Base-by-base conservation (phyloP, 495 filamentous ascomycete genomes). In the Daldinia vernicosa region DNA sequence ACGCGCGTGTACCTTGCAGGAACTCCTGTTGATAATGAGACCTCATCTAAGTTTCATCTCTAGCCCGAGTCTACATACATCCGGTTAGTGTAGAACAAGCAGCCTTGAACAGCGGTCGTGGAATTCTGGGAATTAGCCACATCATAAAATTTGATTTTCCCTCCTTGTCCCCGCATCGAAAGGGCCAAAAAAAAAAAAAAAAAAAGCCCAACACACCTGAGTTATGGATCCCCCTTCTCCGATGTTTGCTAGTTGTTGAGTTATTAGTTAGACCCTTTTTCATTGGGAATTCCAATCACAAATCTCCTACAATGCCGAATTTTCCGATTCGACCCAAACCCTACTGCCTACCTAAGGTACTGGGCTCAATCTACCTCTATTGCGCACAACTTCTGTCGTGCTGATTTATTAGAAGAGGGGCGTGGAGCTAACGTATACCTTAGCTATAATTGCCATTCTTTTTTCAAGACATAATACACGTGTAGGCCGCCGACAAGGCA, bases 1-100 rank as follows among this genome's bases (percentile, higher is more conserved):
- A 60, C 27, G 40, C 63, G 69, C 63, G 69, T 71, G 69, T 71
- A 66, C 69, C 69, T 71, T 71, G 63, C 69, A 71, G 69, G 53
- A 71, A 59, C 62, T 47, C 33, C 15, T 65, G 30, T 58, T 56
- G 50, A 50, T 26, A 15, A 70, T 66, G 69, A 66, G 61, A 71
- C 63, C 63, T 67, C 45, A 63, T 47, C 43, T 47, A 47, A 3
- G 8, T 28, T 50, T 51, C 27, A 61, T n/a, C 27, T 52, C 39
- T 1, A 30, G 63, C 22, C 45, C 51, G 26, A 53, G 33, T 15
- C 15, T 30, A 53, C 50, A 26, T 30, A 53, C 50, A 26, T 53
- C 43, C 43, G 17, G 19, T 40, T 37, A 35, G 24, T 47, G 43
- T 58, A 53, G 59, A 63, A n/a, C n/a, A n/a, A n/a, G n/a, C n/a